Conservation (phyloP, 192 early-diverging fungal genomes). For the Powellomyces hirtus region DNA sequence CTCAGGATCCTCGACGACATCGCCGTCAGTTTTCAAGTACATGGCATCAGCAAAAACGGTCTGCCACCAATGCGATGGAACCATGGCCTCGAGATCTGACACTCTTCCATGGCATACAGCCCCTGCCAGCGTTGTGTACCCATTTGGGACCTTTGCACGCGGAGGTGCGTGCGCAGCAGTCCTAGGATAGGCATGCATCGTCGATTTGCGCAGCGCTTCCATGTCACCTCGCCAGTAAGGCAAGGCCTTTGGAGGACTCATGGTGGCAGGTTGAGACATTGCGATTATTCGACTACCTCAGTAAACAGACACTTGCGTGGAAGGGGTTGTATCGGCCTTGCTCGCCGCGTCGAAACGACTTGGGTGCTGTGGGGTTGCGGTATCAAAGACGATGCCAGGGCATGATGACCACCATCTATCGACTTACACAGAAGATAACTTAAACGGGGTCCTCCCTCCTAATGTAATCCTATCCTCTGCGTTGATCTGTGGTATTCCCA, state of each 20-base stretch:
- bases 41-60: slow-evolving; percentile 52
- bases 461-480: too few species aligned
- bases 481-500: too few species aligned
- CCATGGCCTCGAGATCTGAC: slow-evolving; percentile 46
- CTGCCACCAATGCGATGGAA: slow-evolving; percentile 63
- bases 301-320: too few species aligned
- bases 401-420: too few species aligned
- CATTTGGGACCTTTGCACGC: not conserved
- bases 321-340: too few species aligned
- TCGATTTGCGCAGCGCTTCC: slow-evolving; percentile 18
- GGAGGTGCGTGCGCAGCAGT: not conserved
- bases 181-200: not conserved
- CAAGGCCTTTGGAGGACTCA: slow-evolving; percentile 12
- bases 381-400: too few species aligned
- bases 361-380: too few species aligned
- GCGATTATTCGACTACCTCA: too few species aligned
- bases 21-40: slow-evolving; percentile 68
- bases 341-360: too few species aligned
- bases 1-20: slow-evolving; percentile 67
- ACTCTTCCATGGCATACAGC: slow-evolving; percentile 56
- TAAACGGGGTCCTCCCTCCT: too few species aligned
- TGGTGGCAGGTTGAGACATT: slow-evolving; percentile 21
- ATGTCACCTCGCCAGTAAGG: slow-evolving; percentile 8
- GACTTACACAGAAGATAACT: too few species aligned
- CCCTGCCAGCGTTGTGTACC: slow-evolving; percentile 12